Conservation (phyloP, 192 early-diverging fungal genomes). For the Backusella circina region DNA sequence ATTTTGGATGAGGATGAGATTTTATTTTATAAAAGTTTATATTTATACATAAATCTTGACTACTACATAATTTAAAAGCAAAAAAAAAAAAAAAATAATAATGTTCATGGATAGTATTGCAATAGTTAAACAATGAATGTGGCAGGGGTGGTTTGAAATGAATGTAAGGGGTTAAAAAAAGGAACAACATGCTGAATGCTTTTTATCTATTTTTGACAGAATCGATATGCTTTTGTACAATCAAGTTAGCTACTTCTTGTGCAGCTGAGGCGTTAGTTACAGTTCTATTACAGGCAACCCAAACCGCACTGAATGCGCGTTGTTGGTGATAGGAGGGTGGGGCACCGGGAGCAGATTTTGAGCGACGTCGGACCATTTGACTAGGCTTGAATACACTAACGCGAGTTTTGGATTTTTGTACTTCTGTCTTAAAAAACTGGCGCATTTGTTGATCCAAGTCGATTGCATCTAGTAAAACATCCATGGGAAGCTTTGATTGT, state of each 20-base stretch:
- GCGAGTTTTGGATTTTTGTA: slow-evolving; percentile 1
- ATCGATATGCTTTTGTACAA: slow-evolving; percentile 18
- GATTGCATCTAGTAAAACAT: slow-evolving; percentile 25
- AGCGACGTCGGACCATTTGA: slow-evolving; percentile 6
- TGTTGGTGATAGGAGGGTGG: slow-evolving; percentile 12
- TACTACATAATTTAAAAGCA: neutral
- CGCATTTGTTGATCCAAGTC: slow-evolving; percentile 30
- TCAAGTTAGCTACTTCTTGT: slow-evolving; percentile 7
- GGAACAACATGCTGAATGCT: neutral
- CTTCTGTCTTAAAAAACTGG: slow-evolving; percentile 17
- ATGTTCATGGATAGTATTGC: slow-evolving; percentile 1
- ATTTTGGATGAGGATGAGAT: neutral
- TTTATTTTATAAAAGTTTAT: neutral
- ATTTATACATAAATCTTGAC: slow-evolving; percentile 3
- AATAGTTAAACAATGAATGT: slow-evolving; percentile 8
- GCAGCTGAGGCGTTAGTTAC: neutral
- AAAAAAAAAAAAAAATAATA: neutral
- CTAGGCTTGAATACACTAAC: neutral
- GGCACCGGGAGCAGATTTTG: slow-evolving; percentile 16
- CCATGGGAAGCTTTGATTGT: slow-evolving; percentile 11
- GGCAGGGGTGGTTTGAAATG: neutral
- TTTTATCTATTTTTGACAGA: slow-evolving; percentile 12
- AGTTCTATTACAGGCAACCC: neutral
- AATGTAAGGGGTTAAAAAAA: neutral
- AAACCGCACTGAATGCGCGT: slow-evolving; percentile 4